A percentile compares a stretch with the other conserved stretches of the same genome.
Evolutionary conservation across 2,329 filamentous ascomycete species (phyloP).

Genomic region (Plenodomus tracheiphilus): DNA sequence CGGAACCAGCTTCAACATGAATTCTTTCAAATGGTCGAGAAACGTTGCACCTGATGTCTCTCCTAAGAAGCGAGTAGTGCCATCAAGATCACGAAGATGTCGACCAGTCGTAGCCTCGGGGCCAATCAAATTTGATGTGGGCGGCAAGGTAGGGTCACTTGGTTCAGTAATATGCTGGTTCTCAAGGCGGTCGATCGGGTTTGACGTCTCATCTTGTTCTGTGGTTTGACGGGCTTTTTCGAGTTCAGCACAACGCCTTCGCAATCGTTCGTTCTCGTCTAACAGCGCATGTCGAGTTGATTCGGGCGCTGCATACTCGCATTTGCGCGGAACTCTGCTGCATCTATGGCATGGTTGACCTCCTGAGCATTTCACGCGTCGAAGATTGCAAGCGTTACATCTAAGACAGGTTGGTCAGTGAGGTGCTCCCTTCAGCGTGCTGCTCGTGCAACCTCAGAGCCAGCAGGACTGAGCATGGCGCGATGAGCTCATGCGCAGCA

Average conservation of each 20-base stretch:
- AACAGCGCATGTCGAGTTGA: slow-evolving; percentile 21
- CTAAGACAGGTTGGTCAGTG: slow-evolving; percentile 15
- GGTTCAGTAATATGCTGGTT: too few relatives aligned
- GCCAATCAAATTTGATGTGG: too few relatives aligned
- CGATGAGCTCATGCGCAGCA: too few relatives aligned
- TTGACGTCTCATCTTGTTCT: slow-evolving; percentile 13
- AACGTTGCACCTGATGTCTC: slow-evolving; percentile 33
- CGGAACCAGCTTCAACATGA: slow-evolving; percentile 28
- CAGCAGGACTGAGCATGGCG: not conserved
- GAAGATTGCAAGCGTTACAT: slow-evolving; percentile 33
- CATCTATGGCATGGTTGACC: slow-evolving; percentile 33
- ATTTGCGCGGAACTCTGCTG: slow-evolving; percentile 17
- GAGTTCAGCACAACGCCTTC: slow-evolving; percentile 23
- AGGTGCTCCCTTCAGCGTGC: not conserved
- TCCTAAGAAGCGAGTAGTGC: slow-evolving; percentile 23
- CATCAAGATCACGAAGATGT: slow-evolving; percentile 22
- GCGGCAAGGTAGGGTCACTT: too few relatives aligned
- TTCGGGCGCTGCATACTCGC: slow-evolving; percentile 28
- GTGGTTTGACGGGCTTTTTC: slow-evolving; percentile 19
- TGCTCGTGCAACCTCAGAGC: not conserved
- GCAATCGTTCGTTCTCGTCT: slow-evolving; percentile 26
- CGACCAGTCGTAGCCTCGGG: slow-evolving; percentile 16
- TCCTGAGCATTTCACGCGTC: slow-evolving; percentile 30
- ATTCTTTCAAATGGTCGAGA: slow-evolving; percentile 28
- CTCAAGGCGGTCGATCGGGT: too few relatives aligned